A percentile compares a stretch with the other conserved stretches of the same genome.
phyloP scores from a whole-genome alignment of 495 filamentous ascomycete genomes.

The Aspergillus campestris region DNA sequence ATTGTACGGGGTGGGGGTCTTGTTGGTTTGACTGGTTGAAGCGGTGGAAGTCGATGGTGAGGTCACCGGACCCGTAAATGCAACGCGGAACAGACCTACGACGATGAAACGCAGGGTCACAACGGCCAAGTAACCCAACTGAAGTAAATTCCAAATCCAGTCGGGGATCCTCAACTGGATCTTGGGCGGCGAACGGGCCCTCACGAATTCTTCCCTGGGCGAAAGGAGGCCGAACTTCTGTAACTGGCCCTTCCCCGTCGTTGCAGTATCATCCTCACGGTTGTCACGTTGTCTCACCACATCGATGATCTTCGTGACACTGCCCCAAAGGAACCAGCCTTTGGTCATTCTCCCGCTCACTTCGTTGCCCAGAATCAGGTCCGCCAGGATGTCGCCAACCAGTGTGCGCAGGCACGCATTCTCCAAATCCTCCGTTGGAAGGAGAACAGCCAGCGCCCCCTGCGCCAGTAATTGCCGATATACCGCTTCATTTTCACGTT shows the following conservation, averaged over 20 bases:
- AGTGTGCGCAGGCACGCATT: slow-evolving; percentile 75
- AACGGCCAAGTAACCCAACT: slow-evolving; percentile 58
- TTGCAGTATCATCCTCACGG: slow-evolving; percentile 14
- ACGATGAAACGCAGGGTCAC: slow-evolving; percentile 56
- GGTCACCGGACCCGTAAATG: slow-evolving; percentile 22
- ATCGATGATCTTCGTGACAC: slow-evolving; percentile 55
- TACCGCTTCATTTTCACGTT: slow-evolving; percentile 65
- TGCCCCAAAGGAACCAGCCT: slow-evolving; percentile 78
- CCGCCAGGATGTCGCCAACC: slow-evolving; percentile 75
- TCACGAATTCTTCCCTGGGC: slow-evolving; percentile 16
- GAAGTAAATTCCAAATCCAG: slow-evolving; percentile 61
- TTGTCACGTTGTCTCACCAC: slow-evolving; percentile 19
- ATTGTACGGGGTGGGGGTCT: slow-evolving; percentile 39
- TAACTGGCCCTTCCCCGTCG: slow-evolving; percentile 25
- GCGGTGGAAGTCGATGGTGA: slow-evolving; percentile 19
- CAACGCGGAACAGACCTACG: slow-evolving; percentile 38
- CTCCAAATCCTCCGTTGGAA: slow-evolving; percentile 87
- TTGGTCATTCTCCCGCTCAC: slow-evolving; percentile 72
- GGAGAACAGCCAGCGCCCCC: slow-evolving; percentile 65
- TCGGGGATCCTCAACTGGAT: slow-evolving; percentile 25
- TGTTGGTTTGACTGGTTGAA: slow-evolving; percentile 10
- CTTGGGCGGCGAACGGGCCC: slow-evolving; percentile 8
- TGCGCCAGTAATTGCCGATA: slow-evolving; percentile 78
- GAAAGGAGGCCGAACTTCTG: slow-evolving; percentile 42
- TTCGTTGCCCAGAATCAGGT: slow-evolving; percentile 72